These are phyloP conservation scores for Yamadazyma blattariae DNA, from an alignment of 1,139 yeast species.

Conservation along the genomic window DNA sequence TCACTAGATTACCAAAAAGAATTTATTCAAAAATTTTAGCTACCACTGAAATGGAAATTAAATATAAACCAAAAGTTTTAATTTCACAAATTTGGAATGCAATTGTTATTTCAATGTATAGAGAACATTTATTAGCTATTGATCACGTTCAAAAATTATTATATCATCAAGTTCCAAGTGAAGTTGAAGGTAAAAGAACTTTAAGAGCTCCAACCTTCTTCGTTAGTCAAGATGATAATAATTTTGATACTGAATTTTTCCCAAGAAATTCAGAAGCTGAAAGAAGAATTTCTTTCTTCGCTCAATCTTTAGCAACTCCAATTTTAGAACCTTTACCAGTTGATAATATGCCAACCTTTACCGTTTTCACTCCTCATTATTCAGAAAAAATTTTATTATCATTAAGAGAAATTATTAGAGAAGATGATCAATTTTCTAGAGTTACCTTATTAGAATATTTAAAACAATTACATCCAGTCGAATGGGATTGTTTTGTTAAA, in stretches of 20 bases:
- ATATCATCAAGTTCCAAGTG: constrained; percentile 97
- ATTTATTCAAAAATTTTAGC: constrained; percentile 96
- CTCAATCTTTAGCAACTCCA: constrained; percentile 97
- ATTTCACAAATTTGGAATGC: constrained; percentile 99
- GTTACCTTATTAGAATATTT: constrained; percentile 93
- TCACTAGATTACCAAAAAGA: constrained; percentile 97
- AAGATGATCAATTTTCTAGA: constrained; percentile 97
- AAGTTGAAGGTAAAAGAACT: constrained; percentile 96
- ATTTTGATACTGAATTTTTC: constrained; percentile 92
- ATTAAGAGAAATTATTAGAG: constrained; percentile 95
- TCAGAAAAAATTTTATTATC: constrained; percentile 94
- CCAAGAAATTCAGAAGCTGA: constrained; percentile 97
- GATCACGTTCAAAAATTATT: constrained; percentile 97
- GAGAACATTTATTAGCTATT: constrained; percentile 94
- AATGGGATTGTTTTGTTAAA: constrained; percentile 99
- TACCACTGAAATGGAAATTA: constrained; percentile 98
- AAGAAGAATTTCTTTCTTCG: constrained; percentile 98
- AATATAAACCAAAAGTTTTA: constrained; percentile 96
- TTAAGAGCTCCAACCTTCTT: constrained; percentile 98
- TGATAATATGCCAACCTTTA: constrained; percentile 98
- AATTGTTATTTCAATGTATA: constrained; percentile 95
- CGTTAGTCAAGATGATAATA: constrained; percentile 96
- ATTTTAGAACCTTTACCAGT: constrained; percentile 98
- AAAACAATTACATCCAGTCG: constrained; percentile 97
- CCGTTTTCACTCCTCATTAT: constrained; percentile 97